Percentiles rank a stretch among this genome's conserved stretches.
Conservation (phyloP, 2,329 filamentous ascomycete species). For the Chalara sp. region DNA sequence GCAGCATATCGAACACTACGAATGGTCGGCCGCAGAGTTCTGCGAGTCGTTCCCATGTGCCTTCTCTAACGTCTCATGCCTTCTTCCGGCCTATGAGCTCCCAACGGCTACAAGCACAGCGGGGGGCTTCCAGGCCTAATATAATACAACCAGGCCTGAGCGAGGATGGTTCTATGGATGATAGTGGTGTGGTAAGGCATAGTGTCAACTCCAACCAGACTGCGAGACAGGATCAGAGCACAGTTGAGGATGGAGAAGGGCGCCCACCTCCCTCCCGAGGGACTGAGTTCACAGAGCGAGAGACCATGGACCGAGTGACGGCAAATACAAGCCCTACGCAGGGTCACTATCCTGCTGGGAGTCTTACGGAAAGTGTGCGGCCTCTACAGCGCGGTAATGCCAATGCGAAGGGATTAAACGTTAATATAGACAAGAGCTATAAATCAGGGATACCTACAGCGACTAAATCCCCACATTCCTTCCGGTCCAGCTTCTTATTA, state of each 20-base stretch:
- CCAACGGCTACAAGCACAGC: constrained; percentile 85
- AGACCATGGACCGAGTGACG: constrained; percentile 62
- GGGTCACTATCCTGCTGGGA: constrained; percentile 49
- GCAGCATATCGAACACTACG: constrained; percentile 28
- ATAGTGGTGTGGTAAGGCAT: constrained; percentile 43
- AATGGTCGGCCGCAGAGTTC: constrained; percentile 57
- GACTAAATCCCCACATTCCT: constrained; percentile 67
- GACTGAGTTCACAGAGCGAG: constrained; percentile 73
- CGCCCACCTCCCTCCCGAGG: constrained; percentile 66
- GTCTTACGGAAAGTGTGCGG: constrained; percentile 70
- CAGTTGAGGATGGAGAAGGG: constrained; percentile 40
- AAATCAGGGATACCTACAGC: constrained; percentile 50
- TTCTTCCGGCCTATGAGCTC: constrained; percentile 98
- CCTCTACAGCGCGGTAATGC: constrained; percentile 45
- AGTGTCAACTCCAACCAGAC: constrained; percentile 48
- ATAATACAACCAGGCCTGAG: constrained; percentile 26
- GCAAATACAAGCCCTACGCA: constrained; percentile 68
- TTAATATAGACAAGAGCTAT: constrained; percentile 55
- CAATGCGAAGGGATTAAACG: constrained; percentile 38
- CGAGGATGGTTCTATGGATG: constrained; percentile 36
- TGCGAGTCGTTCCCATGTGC: constrained; percentile 79
- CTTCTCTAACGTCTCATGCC: constrained; percentile 78
- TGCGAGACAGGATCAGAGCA: constrained; percentile 19
- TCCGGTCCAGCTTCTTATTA: constrained; percentile 68
- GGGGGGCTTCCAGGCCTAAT: constrained; percentile 47